Conservation (phyloP, 177 flowering plant genomes). For the Tripterygium wilfordii region DNA sequence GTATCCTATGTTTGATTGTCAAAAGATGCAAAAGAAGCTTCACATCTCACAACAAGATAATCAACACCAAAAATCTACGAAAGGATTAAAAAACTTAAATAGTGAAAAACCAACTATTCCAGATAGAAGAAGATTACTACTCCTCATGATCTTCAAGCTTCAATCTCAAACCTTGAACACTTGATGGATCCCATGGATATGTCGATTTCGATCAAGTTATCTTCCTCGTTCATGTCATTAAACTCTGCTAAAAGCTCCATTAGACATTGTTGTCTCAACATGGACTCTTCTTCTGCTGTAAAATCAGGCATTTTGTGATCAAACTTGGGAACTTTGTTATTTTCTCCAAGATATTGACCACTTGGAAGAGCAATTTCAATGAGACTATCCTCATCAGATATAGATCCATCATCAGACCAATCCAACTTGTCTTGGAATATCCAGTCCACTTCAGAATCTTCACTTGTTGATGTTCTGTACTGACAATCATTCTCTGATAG, state of each 20-base stretch:
- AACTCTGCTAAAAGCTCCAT: slow-evolving; percentile 54
- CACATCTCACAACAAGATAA: background rate
- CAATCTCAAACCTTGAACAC: slow-evolving; percentile 71
- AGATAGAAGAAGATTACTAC: background rate
- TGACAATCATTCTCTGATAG: slow-evolving; percentile 32
- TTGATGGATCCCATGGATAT: slow-evolving; percentile 81
- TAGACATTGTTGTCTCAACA: slow-evolving; percentile 25
- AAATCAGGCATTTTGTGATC: slow-evolving; percentile 23
- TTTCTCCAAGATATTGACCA: slow-evolving; percentile 38
- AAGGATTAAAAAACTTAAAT: slow-evolving; percentile 20
- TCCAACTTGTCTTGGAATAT: slow-evolving; percentile 17
- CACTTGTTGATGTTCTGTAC: slow-evolving; percentile 37
- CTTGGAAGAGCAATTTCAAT: slow-evolving; percentile 74
- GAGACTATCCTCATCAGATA: slow-evolving; percentile 85
- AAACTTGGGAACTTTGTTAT: slow-evolving; percentile 22
- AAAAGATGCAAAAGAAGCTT: background rate
- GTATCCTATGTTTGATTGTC: slow-evolving; percentile 9
- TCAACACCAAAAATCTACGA: slow-evolving; percentile 13
- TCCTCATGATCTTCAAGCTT: slow-evolving; percentile 31
- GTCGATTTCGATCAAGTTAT: slow-evolving; percentile 82
- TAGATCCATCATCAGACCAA: slow-evolving; percentile 58
- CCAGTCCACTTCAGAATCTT: slow-evolving; percentile 53
- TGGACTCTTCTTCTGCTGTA: slow-evolving; percentile 10
- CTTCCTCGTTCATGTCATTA: slow-evolving; percentile 70
- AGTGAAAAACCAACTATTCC: background rate